These are phyloP conservation scores for Saccharum hybrid DNA, from an alignment of 202 grass and related monocot species.

Conservation along the genomic window DNA sequence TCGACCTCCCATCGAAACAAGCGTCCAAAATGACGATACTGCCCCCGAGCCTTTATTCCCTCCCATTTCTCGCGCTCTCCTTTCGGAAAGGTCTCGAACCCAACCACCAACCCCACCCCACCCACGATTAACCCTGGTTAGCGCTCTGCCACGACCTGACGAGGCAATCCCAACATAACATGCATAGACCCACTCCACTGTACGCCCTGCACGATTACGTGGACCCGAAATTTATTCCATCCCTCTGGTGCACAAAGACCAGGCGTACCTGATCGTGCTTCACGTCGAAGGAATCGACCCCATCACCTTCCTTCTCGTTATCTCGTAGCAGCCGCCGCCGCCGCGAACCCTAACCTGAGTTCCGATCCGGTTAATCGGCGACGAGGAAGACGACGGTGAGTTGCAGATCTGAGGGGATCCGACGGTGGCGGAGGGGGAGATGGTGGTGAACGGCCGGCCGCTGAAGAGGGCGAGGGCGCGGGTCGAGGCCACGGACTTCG, in stretches of 20 bases:
- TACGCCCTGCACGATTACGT: conserved; percentile 21
- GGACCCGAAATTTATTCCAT: not conserved
- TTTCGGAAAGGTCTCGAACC: conserved; percentile 63
- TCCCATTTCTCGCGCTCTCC: conserved; percentile 58
- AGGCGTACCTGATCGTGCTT: conserved; percentile 41
- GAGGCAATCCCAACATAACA: conserved; percentile 11
- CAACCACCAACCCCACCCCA: conserved; percentile 45
- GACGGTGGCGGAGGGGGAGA: conserved; percentile 48
- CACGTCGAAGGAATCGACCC: conserved; percentile 66
- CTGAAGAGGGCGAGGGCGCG: conserved; percentile 79
- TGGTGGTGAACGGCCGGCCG: conserved; percentile 94
- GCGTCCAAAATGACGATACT: conserved; percentile 30
- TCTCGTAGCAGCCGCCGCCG: conserved; percentile 45
- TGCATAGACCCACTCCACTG: conserved; percentile 36
- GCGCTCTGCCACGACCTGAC: conserved; percentile 51
- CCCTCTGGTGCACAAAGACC: conserved; percentile 47
- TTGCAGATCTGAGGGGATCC: conserved; percentile 54
- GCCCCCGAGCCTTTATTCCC: conserved; percentile 47
- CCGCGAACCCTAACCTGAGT: conserved; percentile 73
- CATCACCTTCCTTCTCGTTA: conserved; percentile 56
- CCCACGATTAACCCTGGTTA: conserved; percentile 57
- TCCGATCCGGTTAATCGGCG: conserved; percentile 55
- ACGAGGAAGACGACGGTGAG: conserved; percentile 37
- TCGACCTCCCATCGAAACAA: conserved; percentile 4
- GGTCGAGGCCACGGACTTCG: conserved; percentile 60